Conservation (phyloP, 345 rosid species). For the Durio zibethinus region DNA sequence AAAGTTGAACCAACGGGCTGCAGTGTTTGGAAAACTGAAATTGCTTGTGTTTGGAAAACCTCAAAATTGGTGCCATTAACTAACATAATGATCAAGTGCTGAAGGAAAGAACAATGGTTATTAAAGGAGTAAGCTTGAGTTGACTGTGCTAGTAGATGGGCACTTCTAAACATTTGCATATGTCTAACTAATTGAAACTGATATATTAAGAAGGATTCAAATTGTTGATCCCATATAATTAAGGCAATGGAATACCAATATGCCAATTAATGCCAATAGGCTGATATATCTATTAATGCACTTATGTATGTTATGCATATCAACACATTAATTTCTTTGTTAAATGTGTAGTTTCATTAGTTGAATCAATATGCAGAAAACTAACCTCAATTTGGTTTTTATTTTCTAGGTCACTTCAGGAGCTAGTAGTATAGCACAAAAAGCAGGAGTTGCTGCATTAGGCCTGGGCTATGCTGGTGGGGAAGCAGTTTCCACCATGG, state of each 20-base stretch:
- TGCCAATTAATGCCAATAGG: background rate
- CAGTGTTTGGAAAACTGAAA: background rate
- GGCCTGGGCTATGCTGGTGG: constrained; percentile 97
- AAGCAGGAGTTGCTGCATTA: constrained; percentile 86
- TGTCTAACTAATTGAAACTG: background rate
- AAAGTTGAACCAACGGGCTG: background rate
- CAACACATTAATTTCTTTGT: too few species aligned
- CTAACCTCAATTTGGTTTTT: background rate
- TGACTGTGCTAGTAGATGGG: background rate
- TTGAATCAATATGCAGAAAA: background rate
- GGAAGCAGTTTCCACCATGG: constrained; percentile 79
- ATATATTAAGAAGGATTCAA: background rate
- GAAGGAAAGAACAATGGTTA: background rate
- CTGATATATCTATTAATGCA: background rate
- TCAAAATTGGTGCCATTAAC: background rate
- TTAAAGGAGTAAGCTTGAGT: background rate
- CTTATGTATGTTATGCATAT: background rate
- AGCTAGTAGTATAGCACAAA: constrained; percentile 88
- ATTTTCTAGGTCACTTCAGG: constrained; percentile 72
- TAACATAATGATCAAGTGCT: background rate
- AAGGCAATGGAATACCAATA: background rate
- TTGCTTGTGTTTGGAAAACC: background rate
- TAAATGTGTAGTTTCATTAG: background rate
- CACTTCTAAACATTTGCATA: background rate
- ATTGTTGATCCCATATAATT: background rate